Evolutionary conservation across 768 basidiomycete genomes (phyloP).

Genomic region (Pleurotus salmoneostramineus): DNA sequence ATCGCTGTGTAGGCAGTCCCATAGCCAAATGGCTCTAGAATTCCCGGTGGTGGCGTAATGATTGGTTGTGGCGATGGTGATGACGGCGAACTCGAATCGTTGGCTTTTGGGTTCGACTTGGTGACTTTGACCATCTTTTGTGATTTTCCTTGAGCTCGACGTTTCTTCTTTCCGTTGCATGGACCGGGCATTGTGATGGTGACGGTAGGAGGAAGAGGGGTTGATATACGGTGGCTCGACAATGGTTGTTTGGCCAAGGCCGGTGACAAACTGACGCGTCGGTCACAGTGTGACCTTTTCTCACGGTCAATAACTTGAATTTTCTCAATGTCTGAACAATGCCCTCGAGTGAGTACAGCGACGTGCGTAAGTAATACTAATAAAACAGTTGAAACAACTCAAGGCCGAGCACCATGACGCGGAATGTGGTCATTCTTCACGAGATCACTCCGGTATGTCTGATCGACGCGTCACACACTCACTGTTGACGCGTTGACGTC

Average conservation of each 20-base stretch:
- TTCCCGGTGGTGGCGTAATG: background rate
- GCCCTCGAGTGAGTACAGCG: too few relatives aligned
- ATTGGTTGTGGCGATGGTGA: background rate
- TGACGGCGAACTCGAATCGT: background rate
- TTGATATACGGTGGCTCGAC: background rate
- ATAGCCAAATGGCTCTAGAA: background rate
- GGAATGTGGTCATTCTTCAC: too few relatives aligned
- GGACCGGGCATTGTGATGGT: constrained; percentile 53
- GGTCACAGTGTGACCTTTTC: background rate
- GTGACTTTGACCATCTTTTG: constrained; percentile 26
- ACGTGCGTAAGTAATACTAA: too few relatives aligned
- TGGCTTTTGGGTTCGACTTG: constrained; percentile 11
- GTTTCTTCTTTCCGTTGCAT: constrained; percentile 47
- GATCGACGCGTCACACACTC: too few relatives aligned
- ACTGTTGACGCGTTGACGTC: too few relatives aligned
- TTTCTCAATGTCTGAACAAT: background rate
- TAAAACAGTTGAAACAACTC: too few relatives aligned
- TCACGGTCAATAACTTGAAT: background rate
- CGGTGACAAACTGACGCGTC: background rate
- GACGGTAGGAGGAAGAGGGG: background rate
- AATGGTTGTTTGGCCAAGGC: background rate
- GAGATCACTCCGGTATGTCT: too few relatives aligned
- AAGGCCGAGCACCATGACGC: too few relatives aligned
- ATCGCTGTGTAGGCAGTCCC: background rate
- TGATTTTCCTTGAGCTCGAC: constrained; percentile 19